Percentiles rank a stretch among this genome's conserved stretches.
These are phyloP conservation scores for Geotrichum phurueaensis DNA, from an alignment of 1,139 yeast species.

Conservation along the genomic window DNA sequence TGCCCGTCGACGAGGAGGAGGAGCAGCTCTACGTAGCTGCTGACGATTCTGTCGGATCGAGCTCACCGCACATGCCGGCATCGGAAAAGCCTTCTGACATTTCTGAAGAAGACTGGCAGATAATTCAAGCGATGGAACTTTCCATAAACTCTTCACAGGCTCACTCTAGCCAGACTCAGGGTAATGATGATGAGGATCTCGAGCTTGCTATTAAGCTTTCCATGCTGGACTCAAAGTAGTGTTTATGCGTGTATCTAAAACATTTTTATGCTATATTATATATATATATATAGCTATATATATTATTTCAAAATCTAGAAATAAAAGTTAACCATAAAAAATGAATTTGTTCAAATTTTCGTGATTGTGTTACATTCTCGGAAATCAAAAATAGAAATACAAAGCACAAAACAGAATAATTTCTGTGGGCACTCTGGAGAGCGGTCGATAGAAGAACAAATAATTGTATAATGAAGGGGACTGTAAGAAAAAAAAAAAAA, in stretches of 20 bases:
- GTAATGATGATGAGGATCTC: conserved; percentile 18
- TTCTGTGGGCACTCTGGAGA: too few species aligned
- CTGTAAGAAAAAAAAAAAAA: too few species aligned
- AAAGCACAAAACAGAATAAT: too few species aligned
- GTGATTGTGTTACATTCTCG: too few species aligned
- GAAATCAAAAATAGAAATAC: too few species aligned
- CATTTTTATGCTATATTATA: too few species aligned
- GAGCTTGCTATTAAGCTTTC: conserved; percentile 18
- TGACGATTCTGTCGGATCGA: neutral
- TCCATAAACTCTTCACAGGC: neutral
- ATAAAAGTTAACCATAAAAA: too few species aligned
- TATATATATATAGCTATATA: too few species aligned
- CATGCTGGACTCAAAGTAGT: neutral
- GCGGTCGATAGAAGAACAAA: too few species aligned
- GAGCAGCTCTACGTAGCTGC: neutral
- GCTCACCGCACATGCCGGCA: neutral
- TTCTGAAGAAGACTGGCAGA: conserved; percentile 6
- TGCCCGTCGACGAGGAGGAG: conserved; percentile 14
- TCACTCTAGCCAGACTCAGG: neutral
- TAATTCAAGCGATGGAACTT: neutral
- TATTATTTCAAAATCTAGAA: too few species aligned
- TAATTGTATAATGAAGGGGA: too few species aligned
- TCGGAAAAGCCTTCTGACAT: neutral
- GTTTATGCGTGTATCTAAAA: neutral
- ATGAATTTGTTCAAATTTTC: too few species aligned